These are phyloP conservation scores for Aegle marmelos DNA, from an alignment of 345 rosid genomes.

Conservation along the genomic window DNA sequence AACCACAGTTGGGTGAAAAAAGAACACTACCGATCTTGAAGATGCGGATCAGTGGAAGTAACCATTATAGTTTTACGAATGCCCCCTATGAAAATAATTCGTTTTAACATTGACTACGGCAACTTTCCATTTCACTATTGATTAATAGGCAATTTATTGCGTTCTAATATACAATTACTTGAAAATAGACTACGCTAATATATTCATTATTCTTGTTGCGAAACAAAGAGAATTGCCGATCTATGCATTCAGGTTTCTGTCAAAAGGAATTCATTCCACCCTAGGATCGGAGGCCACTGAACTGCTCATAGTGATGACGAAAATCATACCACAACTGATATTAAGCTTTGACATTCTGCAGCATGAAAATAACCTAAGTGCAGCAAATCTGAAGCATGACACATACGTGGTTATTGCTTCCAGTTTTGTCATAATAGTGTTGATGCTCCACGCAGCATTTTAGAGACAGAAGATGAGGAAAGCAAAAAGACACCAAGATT, in stretches of 20 bases:
- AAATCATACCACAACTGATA: neutral
- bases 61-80: neutral
- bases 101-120: neutral
- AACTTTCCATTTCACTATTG: neutral
- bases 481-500: neutral
- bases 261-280: neutral
- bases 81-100: neutral
- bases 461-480: neutral
- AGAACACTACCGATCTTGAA: neutral
- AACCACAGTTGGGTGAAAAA: no score
- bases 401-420: neutral
- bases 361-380: neutral
- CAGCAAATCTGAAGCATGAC: neutral
- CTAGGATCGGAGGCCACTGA: neutral
- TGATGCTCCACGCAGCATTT: neutral
- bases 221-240: neutral
- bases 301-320: neutral
- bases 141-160: no score
- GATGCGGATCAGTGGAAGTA: neutral
- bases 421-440: neutral
- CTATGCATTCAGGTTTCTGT: neutral
- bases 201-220: neutral
- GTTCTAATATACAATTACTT: neutral
- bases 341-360: neutral
- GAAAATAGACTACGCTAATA: no score